A percentile compares a stretch with the other conserved stretches of the same genome.
Evolutionary conservation across 2,329 filamentous ascomycete species (phyloP).

Genomic region (Xylariaceae sp.): DNA sequence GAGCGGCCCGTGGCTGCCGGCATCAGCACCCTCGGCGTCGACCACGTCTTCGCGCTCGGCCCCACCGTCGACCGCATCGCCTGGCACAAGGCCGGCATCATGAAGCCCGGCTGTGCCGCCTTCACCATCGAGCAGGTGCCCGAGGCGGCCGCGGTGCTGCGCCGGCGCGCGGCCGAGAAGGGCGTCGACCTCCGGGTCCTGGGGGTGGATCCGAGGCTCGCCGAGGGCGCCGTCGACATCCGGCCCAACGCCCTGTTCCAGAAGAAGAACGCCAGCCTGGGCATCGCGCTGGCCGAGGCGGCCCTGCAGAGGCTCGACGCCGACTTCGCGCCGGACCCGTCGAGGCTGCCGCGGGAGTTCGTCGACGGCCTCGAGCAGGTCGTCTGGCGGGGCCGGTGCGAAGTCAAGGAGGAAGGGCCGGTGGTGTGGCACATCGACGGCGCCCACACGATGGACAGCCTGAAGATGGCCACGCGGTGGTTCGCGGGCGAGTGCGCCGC

Average conservation of each 20-base stretch:
- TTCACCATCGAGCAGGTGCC: conserved; percentile 49
- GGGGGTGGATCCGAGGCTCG: conserved; percentile 36
- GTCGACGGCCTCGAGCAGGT: conserved; percentile 66
- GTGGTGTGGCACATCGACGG: conserved; percentile 87
- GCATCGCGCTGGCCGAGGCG: conserved; percentile 43
- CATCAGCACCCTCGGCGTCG: conserved; percentile 60
- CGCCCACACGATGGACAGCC: conserved; percentile 86
- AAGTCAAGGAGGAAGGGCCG: conserved; percentile 44
- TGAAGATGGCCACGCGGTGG: conserved; percentile 75
- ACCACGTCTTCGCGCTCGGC: conserved; percentile 59
- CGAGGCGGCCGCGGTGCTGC: conserved; percentile 37
- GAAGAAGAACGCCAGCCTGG: conserved; percentile 45
- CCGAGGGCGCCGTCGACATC: conserved; percentile 32
- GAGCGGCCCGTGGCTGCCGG: conserved; percentile 49
- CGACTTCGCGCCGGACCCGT: conserved; percentile 14
- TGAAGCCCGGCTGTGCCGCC: conserved; percentile 51
- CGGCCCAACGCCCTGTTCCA: conserved; percentile 49
- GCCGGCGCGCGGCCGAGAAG: conserved; percentile 45
- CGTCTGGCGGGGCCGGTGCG: conserved; percentile 73
- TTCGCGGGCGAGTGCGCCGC: conserved; percentile 49
- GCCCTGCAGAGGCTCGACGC: conserved; percentile 39
- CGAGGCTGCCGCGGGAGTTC: conserved; percentile 54
- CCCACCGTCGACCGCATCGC: conserved; percentile 58
- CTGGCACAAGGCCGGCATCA: conserved; percentile 68
- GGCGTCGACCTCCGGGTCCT: conserved; percentile 39